Percentiles rank a stretch among this genome's conserved stretches.
Evolutionary conservation across 306 rosid species (phyloP).

Genomic region (Ormosia emarginata): DNA sequence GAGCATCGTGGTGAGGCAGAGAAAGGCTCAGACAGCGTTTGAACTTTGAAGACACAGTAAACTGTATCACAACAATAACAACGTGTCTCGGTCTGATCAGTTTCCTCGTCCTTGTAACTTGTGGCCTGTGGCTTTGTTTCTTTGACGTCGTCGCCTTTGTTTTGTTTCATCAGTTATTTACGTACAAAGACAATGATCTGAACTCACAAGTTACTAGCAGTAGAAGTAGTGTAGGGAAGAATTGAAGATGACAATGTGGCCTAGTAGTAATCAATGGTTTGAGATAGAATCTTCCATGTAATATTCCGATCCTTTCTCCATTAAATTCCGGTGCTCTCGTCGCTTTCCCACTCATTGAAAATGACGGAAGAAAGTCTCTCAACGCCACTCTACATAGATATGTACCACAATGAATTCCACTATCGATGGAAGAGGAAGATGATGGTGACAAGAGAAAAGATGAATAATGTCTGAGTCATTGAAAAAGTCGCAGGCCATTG

Average conservation of each 20-base stretch:
- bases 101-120: not conserved
- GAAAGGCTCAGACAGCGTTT: too few species aligned
- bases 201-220: too few species aligned
- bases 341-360: not conserved
- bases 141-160: not conserved
- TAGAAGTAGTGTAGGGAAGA: not conserved
- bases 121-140: not conserved
- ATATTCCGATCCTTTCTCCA: conserved; percentile 30
- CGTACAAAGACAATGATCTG: too few species aligned
- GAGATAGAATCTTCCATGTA: conserved; percentile 33
- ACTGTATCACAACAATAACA: not conserved
- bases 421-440: not conserved
- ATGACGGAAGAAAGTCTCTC: too few species aligned
- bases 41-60: not conserved
- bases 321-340: conserved; percentile 22
- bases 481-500: not conserved
- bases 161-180: not conserved
- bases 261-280: not conserved
- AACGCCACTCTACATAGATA: too few species aligned
- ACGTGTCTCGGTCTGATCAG: not conserved
- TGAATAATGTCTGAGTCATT: not conserved
- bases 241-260: not conserved
- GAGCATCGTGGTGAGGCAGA: too few species aligned
- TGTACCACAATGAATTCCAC: not conserved
- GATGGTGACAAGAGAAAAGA: not conserved